Evolutionary conservation across 2,329 filamentous ascomycete genomes (phyloP).

Genomic region (Alternaria angustiovoidea): DNA sequence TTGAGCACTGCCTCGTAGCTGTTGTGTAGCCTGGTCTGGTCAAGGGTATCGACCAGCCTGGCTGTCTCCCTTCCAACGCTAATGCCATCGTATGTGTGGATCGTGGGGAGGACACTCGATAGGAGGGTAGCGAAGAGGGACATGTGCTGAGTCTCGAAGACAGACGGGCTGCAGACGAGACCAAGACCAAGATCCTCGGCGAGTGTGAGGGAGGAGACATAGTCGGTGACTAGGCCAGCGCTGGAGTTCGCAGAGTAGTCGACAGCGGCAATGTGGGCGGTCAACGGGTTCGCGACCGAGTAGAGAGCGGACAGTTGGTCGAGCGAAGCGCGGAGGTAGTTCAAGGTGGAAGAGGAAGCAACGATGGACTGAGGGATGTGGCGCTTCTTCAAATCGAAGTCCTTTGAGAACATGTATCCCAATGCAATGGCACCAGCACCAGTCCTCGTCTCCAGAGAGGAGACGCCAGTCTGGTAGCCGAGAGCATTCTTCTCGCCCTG

Average conservation of each 20-base stretch:
- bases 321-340: slow-evolving; percentile 80
- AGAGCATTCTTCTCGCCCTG: slow-evolving; percentile 79
- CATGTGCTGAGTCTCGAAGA: slow-evolving; percentile 96
- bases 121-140: slow-evolving; percentile 84
- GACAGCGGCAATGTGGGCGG: slow-evolving; percentile 88
- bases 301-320: slow-evolving; percentile 94
- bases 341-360: slow-evolving; percentile 82
- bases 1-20: slow-evolving; percentile 73
- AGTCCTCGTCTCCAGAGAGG: slow-evolving; percentile 83
- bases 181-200: slow-evolving; percentile 91
- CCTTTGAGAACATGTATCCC: slow-evolving; percentile 96
- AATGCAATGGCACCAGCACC: slow-evolving; percentile 91
- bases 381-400: slow-evolving; percentile 91
- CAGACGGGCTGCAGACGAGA: slow-evolving; percentile 82
- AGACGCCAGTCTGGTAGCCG: slow-evolving; percentile 79
- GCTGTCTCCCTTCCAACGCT: slow-evolving; percentile 83
- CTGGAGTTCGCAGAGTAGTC: slow-evolving; percentile 76
- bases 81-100: slow-evolving; percentile 90
- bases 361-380: slow-evolving; percentile 91
- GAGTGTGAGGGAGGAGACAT: slow-evolving; percentile 78
- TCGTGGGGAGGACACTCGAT: slow-evolving; percentile 78
- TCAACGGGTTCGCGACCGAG: slow-evolving; percentile 88
- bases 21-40: slow-evolving; percentile 72
- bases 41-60: slow-evolving; percentile 81
- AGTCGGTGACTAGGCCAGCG: slow-evolving; percentile 83